A percentile compares a stretch with the other conserved stretches of the same genome.
Evolutionary conservation across 2,329 filamentous ascomycete species (phyloP).

Genomic region (Claviceps paspali): DNA sequence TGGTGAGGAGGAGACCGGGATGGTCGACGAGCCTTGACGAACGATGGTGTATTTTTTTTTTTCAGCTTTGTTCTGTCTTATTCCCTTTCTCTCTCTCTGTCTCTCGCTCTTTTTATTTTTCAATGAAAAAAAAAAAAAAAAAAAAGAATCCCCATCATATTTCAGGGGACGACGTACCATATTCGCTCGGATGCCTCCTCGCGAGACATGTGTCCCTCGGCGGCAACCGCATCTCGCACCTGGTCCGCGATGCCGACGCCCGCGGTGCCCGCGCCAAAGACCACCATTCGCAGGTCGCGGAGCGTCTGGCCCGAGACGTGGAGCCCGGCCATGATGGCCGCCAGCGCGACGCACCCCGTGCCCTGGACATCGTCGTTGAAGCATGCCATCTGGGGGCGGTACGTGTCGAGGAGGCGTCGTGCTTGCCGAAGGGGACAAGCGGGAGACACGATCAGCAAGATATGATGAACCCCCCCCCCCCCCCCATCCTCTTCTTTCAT

Average conservation of each 20-base stretch:
- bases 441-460: no score
- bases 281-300: constrained; percentile 51
- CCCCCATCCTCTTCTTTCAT: no score
- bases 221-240: constrained; percentile 61
- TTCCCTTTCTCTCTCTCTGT: no score
- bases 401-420: constrained; percentile 59
- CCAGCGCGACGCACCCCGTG: constrained; percentile 74
- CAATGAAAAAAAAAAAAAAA: no score
- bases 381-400: constrained; percentile 58
- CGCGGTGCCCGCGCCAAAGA: constrained; percentile 71
- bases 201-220: constrained; percentile 48
- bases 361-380: constrained; percentile 91
- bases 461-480: no score
- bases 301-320: constrained; percentile 53
- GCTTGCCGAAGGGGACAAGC: no score
- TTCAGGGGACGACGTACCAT: constrained; percentile 36
- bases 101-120: no score
- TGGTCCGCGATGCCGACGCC: constrained; percentile 80
- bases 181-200: constrained; percentile 69
- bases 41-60: no score
- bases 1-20: constrained; percentile 58
- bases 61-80: no score
- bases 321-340: constrained; percentile 63
- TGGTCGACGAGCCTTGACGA: constrained; percentile 59
- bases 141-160: no score